A percentile compares a stretch with the other conserved stretches of the same genome.
phyloP scores from a whole-genome alignment of 1,139 yeast genomes.

The Yamadazyma spencermartinsiae region DNA sequence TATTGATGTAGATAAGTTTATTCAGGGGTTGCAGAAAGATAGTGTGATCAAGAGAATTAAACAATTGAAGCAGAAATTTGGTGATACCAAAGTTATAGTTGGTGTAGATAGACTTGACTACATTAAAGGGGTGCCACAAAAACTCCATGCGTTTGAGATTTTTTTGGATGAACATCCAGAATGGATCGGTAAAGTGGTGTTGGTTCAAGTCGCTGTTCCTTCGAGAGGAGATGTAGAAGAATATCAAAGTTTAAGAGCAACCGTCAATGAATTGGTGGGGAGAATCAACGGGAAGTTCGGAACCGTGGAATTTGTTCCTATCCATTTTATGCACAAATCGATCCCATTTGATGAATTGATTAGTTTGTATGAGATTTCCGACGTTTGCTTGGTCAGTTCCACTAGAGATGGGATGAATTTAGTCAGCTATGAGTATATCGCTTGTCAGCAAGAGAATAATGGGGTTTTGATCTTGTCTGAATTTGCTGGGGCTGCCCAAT shows the following conservation, averaged over 20 bases:
- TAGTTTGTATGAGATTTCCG: constrained; percentile 80
- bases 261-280: constrained; percentile 94
- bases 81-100: constrained; percentile 78
- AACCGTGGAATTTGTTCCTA: constrained; percentile 95
- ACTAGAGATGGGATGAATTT: constrained; percentile 99
- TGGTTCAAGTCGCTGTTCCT: constrained; percentile 97
- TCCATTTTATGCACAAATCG: constrained; percentile 92
- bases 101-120: constrained; percentile 96
- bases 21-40: constrained; percentile 69
- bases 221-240: constrained; percentile 98
- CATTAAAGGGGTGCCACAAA: constrained; percentile 97
- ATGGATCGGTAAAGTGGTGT: constrained; percentile 95
- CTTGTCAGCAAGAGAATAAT: constrained; percentile 85
- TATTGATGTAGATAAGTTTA: constrained; percentile 89
- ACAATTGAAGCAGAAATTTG: constrained; percentile 61
- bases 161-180: constrained; percentile 92
- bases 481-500: constrained; percentile 99
- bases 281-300: constrained; percentile 96
- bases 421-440: constrained; percentile 93
- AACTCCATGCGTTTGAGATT: constrained; percentile 91
- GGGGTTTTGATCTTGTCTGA: constrained; percentile 89
- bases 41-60: constrained; percentile 65
- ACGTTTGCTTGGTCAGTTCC: constrained; percentile 88
- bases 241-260: constrained; percentile 89
- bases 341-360: constrained; percentile 89